Evolutionary conservation across 129 eudicot species (phyloP), one percentile per base, ranked within the genome.

Genomic region (Smallanthus sonchifolius): DNA sequence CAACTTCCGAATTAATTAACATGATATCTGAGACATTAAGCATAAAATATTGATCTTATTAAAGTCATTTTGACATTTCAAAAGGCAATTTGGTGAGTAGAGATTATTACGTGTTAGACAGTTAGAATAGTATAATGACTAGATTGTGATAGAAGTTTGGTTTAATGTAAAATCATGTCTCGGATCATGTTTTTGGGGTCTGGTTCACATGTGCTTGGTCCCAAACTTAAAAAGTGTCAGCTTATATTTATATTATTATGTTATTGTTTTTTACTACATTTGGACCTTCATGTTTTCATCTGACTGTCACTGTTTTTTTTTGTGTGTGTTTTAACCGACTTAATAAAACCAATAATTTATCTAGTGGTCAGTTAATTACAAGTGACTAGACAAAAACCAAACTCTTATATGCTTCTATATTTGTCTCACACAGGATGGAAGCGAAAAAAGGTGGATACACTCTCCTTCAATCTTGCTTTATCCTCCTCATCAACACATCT

Each of bases 121-220:
- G 11, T 72, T 55, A 24, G 40, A 40, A 56, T 73, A 10, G 17
- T 36, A 63, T 20, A 20, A 35, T 75, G 71, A 14, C 51, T 45
- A 45, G 51, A 64, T 64, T 9, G 65, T 64, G 79, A 74, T 74
- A 74, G 35, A 37, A 37, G 49, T 75, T 75, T 75, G 72, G 63
- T 75, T 48, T 63, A 51, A 64, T 62, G 70, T 45, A 15, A 75
- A 43, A 73, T 57, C 62, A 16, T 74, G 37, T 32, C 62, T 24
- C 30, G 30, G 30, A 24, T 62, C 62, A 75, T 75, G 64, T 37
- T 75, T 63, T 75, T 37, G 64, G 79, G 79, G 52, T 65, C 47
- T 64, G 49, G 79, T 75, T 65, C 72, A 75, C 79, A 75, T 75
- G 79, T 64, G 52, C 49, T 49, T 37, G 72, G 72, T 37, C 79